Evolutionary conservation across 208 protist species (phyloP).

Genomic region (Acanthamoeba lugdunensis): DNA sequence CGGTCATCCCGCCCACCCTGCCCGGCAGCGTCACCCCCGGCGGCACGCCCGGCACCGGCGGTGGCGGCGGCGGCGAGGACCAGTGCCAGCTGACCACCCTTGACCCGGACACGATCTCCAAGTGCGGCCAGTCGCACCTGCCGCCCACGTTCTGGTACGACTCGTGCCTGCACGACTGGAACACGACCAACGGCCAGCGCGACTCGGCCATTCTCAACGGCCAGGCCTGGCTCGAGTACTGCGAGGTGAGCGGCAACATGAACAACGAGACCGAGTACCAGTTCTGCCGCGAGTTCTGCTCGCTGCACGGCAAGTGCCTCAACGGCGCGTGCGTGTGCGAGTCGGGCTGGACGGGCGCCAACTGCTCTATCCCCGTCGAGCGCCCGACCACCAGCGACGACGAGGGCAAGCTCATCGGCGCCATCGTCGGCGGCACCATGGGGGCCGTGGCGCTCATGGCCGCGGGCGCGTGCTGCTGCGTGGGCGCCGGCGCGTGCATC

Average conservation of each 20-base stretch:
- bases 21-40: conserved; percentile 34
- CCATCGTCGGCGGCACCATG: conserved; percentile 25
- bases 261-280: conserved; percentile 9
- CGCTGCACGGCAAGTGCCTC: conserved; percentile 28
- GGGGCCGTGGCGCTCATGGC: neutral
- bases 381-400: neutral
- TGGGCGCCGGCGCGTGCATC: neutral
- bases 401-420: neutral
- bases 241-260: conserved; percentile 35
- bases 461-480: neutral
- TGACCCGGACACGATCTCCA: conserved; percentile 1
- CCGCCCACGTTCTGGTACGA: conserved; percentile 59
- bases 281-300: conserved; percentile 66
- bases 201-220: neutral
- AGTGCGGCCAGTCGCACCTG: conserved; percentile 18
- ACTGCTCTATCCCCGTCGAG: conserved; percentile 15
- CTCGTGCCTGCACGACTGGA: conserved; percentile 36
- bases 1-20: neutral
- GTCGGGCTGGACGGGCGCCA: conserved; percentile 36
- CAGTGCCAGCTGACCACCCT: conserved; percentile 27
- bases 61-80: neutral
- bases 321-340: conserved; percentile 60
- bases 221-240: conserved; percentile 51
- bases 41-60: conserved; percentile 12
- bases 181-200: neutral